Percentiles rank a stretch among this genome's conserved stretches.
phyloP scores from a whole-genome alignment of 371 early-diverging fungal genomes.

The Mortierella sp. region DNA sequence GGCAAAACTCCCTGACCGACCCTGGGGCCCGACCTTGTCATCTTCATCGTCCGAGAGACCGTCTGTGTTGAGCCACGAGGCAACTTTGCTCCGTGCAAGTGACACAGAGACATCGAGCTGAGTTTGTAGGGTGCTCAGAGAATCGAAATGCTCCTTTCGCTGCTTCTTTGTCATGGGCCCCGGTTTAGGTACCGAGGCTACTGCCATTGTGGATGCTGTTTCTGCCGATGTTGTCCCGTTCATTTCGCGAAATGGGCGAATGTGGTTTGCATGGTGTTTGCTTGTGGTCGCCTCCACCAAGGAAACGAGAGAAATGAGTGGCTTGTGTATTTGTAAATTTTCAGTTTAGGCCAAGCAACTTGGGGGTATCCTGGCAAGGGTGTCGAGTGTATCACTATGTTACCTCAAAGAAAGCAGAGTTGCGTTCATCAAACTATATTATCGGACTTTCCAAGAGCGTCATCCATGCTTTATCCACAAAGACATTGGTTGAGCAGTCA shows the following conservation, averaged over 20 bases:
- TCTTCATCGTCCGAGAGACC: conserved; percentile 46
- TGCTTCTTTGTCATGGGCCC: conserved; percentile 48
- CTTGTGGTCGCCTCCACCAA: neutral
- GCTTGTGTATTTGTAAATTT: too few relatives aligned
- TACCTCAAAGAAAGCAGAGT: neutral
- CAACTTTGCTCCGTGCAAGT: conserved; percentile 34
- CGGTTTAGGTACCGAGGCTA: conserved; percentile 15
- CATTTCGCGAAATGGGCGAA: neutral
- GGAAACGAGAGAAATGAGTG: neutral
- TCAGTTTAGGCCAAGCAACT: too few relatives aligned
- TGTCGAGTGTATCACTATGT: too few relatives aligned
- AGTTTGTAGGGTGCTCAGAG: conserved; percentile 33
- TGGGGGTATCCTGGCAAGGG: too few relatives aligned
- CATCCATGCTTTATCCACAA: too few relatives aligned
- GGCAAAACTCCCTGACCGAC: conserved; percentile 18
- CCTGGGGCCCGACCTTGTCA: neutral
- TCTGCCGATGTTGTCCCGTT: neutral
- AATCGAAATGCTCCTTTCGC: conserved; percentile 47
- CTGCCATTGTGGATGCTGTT: neutral
- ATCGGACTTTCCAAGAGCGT: too few relatives aligned
- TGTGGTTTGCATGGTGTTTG: neutral
- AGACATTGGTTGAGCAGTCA: too few relatives aligned
- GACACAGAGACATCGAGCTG: conserved; percentile 53
- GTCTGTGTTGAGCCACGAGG: conserved; percentile 46
- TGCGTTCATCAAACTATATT: too few relatives aligned